Base-by-base conservation (phyloP, 495 filamentous ascomycete genomes). In the Lineolata rhizophorae region DNA sequence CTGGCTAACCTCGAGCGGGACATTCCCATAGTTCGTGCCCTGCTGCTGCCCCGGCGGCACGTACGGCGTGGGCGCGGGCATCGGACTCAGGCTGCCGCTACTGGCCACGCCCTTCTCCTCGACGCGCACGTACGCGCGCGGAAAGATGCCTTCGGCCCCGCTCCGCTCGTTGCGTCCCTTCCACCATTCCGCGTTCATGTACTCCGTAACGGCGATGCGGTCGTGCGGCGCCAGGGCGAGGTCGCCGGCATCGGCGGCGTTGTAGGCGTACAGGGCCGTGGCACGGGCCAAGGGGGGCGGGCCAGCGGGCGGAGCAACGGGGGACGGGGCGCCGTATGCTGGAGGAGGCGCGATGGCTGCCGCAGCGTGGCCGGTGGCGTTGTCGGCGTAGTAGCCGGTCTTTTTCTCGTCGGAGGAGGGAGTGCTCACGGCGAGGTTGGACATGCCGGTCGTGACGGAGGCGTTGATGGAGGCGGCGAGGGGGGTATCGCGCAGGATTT, bases 121-220 rank as follows among this genome's bases (percentile, higher is more conserved):
- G 22, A 73, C 57, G 29, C 66, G 65, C n/a, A 97, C 85, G 39
- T 93, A 94, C 46, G 60, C 74, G 28, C 70, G 62, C 14, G 87
- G 85, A 62, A 97, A 94, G 43, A 94, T 82, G 34, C 87, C 87
- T 52, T 85, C 76, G 39, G 64, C 50, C 20, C 72, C 76, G 11
- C 79, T 91, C 9, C 78, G 70, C 40, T 67, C 55, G 49, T 87
- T 82, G 17, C 67, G 67, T 33, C 87, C 87, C 56, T 77, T 71
- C 82, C 82, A 92, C 90, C 87, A 97, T 45, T 97, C 87, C 13
- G 68, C 70, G 43, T 94, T 95, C 70, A 90, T 81, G 54, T 93
- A 80, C 49, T 92, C 78, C 29, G 66, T 59, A 17, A 97, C 74
- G 30, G 67, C 62, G 40, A 97, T 59, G 15, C 64, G 61, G 53